phyloP scores from a whole-genome alignment of 1,284 basidiomycete species.

The Coniferiporia sulphurascens region DNA sequence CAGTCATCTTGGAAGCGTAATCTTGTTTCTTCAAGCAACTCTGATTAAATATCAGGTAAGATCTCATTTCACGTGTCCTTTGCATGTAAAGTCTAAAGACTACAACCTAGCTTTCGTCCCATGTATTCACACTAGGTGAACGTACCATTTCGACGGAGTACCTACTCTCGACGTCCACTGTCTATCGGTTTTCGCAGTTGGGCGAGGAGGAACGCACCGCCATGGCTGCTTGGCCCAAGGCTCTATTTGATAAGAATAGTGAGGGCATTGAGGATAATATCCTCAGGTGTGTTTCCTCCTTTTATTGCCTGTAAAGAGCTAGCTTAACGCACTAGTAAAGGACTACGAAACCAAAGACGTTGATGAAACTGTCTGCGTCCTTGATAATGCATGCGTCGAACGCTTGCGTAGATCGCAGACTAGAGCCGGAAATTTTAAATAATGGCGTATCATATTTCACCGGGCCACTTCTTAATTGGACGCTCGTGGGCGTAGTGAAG shows the following conservation, averaged over 20 bases:
- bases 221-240: slow-evolving; percentile 64
- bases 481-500: slow-evolving; percentile 66
- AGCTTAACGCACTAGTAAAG: slow-evolving; percentile 31
- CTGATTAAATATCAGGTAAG: slow-evolving; percentile 59
- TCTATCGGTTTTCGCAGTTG: slow-evolving; percentile 39
- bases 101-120: slow-evolving; percentile 26
- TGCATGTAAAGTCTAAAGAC: slow-evolving; percentile 29
- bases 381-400: slow-evolving; percentile 60
- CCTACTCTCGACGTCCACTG: slow-evolving; percentile 43
- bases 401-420: slow-evolving; percentile 42
- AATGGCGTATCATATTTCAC: slow-evolving; percentile 76
- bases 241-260: slow-evolving; percentile 67
- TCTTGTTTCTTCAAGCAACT: slow-evolving; percentile 64
- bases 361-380: slow-evolving; percentile 61
- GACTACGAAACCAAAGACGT: slow-evolving; percentile 60
- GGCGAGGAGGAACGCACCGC: slow-evolving; percentile 45
- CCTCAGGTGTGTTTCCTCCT: slow-evolving; percentile 45
- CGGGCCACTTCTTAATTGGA: slow-evolving; percentile 71
- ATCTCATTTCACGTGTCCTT: slow-evolving; percentile 10
- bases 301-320: slow-evolving; percentile 8
- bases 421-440: slow-evolving; percentile 60
- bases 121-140: slow-evolving; percentile 32
- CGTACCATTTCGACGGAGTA: slow-evolving; percentile 45
- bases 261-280: slow-evolving; percentile 81
- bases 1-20: slow-evolving; percentile 67